A percentile compares a stretch with the other conserved stretches of the same genome.
Conservation (phyloP, 768 basidiomycete species). For the Hebeloma cylindrosporum region DNA sequence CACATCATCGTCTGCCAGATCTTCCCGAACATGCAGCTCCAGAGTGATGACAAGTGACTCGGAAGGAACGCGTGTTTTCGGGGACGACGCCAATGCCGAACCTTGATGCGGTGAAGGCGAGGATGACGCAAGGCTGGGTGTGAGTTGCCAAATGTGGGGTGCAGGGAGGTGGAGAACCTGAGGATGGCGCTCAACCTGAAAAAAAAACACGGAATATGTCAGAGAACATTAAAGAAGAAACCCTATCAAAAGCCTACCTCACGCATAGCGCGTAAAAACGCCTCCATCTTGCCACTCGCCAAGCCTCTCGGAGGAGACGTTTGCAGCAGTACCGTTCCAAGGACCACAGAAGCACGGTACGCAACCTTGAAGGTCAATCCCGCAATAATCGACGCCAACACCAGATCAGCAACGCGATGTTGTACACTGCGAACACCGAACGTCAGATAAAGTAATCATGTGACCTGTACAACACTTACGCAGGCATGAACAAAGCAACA, state of each 20-base stretch:
- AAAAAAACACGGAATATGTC: not conserved
- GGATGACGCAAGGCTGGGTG: constrained; percentile 39
- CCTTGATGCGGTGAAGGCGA: constrained; percentile 3
- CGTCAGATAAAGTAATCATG: not conserved
- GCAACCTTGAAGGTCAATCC: constrained; percentile 80
- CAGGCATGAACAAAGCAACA: constrained; percentile 52
- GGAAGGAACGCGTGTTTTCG: not conserved
- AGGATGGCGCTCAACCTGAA: constrained; percentile 79
- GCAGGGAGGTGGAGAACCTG: constrained; percentile 80
- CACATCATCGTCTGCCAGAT: constrained; percentile 69
- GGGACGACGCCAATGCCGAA: not conserved
- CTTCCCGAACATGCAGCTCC: constrained; percentile 70
- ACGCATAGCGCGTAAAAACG: constrained; percentile 76
- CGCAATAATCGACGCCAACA: constrained; percentile 77
- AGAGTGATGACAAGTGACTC: constrained; percentile 69
- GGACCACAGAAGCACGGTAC: constrained; percentile 78
- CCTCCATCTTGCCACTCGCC: constrained; percentile 70
- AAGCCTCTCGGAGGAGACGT: constrained; percentile 74
- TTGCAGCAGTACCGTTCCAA: constrained; percentile 86
- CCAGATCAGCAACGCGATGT: constrained; percentile 78
- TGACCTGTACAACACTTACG: constrained; percentile 53
- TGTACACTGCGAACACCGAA: constrained; percentile 34
- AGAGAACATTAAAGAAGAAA: not conserved
- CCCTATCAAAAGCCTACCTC: constrained; percentile 77
- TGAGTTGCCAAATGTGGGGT: constrained; percentile 88